Evolutionary conservation across 495 filamentous ascomycete species (phyloP), one percentile per base, ranked within the genome.

Genomic region (Neurospora cerealis): DNA sequence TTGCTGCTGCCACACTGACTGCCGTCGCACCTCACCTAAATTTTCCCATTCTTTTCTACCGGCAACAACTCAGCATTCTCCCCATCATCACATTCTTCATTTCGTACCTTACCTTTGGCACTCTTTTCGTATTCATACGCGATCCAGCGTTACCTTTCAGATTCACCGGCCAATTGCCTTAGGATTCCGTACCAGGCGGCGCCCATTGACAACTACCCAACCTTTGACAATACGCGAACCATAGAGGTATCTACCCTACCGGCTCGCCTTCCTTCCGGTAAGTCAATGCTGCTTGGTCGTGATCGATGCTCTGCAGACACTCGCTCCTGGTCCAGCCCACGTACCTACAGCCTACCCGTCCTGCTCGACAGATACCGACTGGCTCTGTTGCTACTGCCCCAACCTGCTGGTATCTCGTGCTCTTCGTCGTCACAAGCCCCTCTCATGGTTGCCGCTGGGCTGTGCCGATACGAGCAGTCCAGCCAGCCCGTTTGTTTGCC

Each of bases 101-200:
- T 79, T 79, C 74, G 74, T 80, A 77, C 77, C 73, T 78, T 75
- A 34, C 42, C 71, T 81, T 74, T 73, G 75, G 76, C 79, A 76
- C 78, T 80, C 78, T 75, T 79, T 79, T 77, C 75, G 74, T 77
- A 81, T 80, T 78, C 40, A 66, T 80, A 80, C 79, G 78, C 80
- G 78, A 73, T 76, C 77, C 74, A 79, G 78, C 78, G 75, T 79
- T 78, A 78, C 74, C 72, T 74, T 77, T 75, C 75, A 75, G 71
- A 72, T 32, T 74, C 75, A 74, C 73, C 44, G 72, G 69, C 71
- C 73, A 74, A 73, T 72, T 77, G 69, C 69, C 69, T 66, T 74
- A 73, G 71, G 73, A 60, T 66, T 46, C 70, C 75, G 74, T 74
- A 73, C 24, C 72, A 71, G 70, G 74, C 72, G 44, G 41, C 79